Conservation (phyloP, 306 rosid species). For the cucumber (Cucumis sativus) region Cucumber_9930_V3 NC_026659.2:4533001-4533500, state of each 20-base stretch:
- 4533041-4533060: slow-evolving; percentile 23
- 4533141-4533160: slow-evolving; percentile 1
- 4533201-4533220: slow-evolving; percentile 45
- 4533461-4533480: slow-evolving; percentile 85
- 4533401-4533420: slow-evolving; percentile 60
- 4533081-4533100: slow-evolving; percentile 15
- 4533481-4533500: slow-evolving; percentile 91
- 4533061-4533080: slow-evolving; percentile 20
- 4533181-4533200: neutral
- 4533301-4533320: slow-evolving; percentile 89
- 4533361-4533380: slow-evolving; percentile 40
- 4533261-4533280: slow-evolving; percentile 31
- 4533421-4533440: slow-evolving; percentile 92
- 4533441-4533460: slow-evolving; percentile 68
- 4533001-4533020: neutral
- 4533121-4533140: slow-evolving; percentile 5
- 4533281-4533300: slow-evolving; percentile 82
- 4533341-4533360: slow-evolving; percentile 24
- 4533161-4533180: slow-evolving; percentile 11
- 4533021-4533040: neutral
- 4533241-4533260: slow-evolving; percentile 35
- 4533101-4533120: slow-evolving; percentile 16
- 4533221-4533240: slow-evolving; percentile 62
- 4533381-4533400: slow-evolving; percentile 25
- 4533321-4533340: slow-evolving; percentile 33